phyloP scores from a whole-genome alignment of 2,329 filamentous ascomycete genomes.

The Diaporthe sp. region DNA sequence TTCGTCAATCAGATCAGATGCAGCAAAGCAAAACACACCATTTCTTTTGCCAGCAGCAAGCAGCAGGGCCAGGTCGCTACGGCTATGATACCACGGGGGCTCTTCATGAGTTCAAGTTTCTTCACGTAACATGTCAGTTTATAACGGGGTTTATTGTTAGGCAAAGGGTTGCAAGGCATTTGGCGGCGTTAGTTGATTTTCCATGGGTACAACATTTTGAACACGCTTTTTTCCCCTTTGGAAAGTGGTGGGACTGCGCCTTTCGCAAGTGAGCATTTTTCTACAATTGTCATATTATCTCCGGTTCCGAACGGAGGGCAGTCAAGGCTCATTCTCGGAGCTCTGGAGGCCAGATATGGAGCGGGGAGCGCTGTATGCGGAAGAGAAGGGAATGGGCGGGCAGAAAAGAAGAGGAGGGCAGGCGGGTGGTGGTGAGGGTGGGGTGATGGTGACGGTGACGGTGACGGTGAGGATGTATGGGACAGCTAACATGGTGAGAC shows the following conservation, averaged over 20 bases:
- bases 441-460: neutral
- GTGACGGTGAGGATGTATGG: neutral
- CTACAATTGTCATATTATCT: neutral
- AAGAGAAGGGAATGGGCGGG: neutral
- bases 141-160: conserved; percentile 28
- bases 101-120: conserved; percentile 36
- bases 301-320: conserved; percentile 16
- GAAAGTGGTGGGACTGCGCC: conserved; percentile 34
- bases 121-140: conserved; percentile 41
- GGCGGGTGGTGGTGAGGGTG: neutral
- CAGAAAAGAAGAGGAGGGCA: neutral
- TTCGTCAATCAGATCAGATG: conserved; percentile 33
- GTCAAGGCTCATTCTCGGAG: neutral
- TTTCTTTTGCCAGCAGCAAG: conserved; percentile 34
- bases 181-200: conserved; percentile 41
- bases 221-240: conserved; percentile 7
- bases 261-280: conserved; percentile 29
- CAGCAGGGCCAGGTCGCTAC: conserved; percentile 41
- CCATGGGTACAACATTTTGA: conserved; percentile 24
- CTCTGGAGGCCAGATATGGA: conserved; percentile 8
- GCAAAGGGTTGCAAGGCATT: conserved; percentile 33
- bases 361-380: conserved; percentile 7
- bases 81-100: conserved; percentile 43
- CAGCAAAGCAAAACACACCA: conserved; percentile 31
- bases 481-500: neutral